Evolutionary conservation across 495 filamentous ascomycete genomes (phyloP).

Genomic region (Diplogelasinospora grovesii): DNA sequence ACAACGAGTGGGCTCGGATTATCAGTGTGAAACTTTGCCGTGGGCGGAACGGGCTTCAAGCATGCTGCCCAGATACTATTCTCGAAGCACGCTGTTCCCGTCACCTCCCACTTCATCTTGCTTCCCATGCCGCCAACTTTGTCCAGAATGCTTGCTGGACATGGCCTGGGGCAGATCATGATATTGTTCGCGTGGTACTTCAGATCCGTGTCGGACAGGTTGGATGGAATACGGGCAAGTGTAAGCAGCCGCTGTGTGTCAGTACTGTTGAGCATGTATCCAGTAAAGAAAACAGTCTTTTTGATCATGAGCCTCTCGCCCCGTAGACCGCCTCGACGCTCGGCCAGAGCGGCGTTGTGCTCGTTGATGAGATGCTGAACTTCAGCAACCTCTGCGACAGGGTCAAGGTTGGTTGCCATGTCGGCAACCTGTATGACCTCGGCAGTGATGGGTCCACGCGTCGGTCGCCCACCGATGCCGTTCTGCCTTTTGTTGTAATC

Average conservation of each 20-base stretch:
- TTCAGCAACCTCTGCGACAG: conserved; percentile 73
- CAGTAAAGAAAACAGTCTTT: conserved; percentile 88
- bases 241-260: conserved; percentile 65
- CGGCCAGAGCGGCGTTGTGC: conserved; percentile 57
- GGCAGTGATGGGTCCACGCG: conserved; percentile 56
- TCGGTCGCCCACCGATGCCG: conserved; percentile 21
- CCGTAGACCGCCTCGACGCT: conserved; percentile 21
- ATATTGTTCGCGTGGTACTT: conserved; percentile 86
- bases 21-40: conserved; percentile 62
- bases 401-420: conserved; percentile 66
- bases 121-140: conserved; percentile 80
- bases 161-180: conserved; percentile 73
- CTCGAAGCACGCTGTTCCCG: conserved; percentile 64
- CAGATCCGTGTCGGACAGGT: conserved; percentile 54
- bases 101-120: conserved; percentile 77
- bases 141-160: conserved; percentile 57
- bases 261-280: conserved; percentile 69
- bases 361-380: conserved; percentile 84
- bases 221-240: conserved; percentile 56
- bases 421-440: conserved; percentile 90
- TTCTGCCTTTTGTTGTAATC: conserved; percentile 56
- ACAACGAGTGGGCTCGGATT: conserved; percentile 69
- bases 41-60: conserved; percentile 62
- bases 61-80: conserved; percentile 82
- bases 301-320: conserved; percentile 59